Conservation (phyloP, 257 asterid genomes). For the Rhazya stricta region DNA sequence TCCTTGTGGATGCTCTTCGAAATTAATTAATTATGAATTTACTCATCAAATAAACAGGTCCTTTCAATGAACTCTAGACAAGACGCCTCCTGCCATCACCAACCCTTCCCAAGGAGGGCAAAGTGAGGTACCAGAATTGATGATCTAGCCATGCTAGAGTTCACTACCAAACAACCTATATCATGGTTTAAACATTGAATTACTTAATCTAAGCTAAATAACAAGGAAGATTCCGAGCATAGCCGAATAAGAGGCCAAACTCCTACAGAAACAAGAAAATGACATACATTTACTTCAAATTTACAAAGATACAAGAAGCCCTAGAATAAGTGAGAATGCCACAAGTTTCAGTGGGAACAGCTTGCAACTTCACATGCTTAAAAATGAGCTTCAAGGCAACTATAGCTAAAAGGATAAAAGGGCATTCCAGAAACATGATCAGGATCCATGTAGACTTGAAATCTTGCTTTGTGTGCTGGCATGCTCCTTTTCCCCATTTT, state of each 20-base stretch:
- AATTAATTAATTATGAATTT: neutral
- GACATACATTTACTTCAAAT: neutral
- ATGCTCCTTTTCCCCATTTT: no score
- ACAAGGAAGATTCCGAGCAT: neutral
- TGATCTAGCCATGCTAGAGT: neutral
- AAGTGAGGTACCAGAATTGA: no score
- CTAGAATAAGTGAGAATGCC: neutral
- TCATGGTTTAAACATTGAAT: neutral
- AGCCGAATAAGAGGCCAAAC: no score
- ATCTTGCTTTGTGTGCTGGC: neutral
- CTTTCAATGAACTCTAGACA: neutral
- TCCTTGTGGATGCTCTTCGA: neutral
- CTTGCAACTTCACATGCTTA: neutral
- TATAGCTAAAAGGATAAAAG: neutral
- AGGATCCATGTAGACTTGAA: neutral
- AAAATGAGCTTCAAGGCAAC: neutral
- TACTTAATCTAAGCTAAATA: neutral
- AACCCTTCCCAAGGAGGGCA: neutral
- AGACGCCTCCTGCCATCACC: neutral
- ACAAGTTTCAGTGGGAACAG: neutral
- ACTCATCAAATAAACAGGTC: neutral
- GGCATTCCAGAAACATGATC: neutral
- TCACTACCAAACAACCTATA: neutral
- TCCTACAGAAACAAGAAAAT: no score
- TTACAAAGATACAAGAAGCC: neutral